A percentile compares a stretch with the other conserved stretches of the same genome.
phyloP scores from a whole-genome alignment of 164 flowering plant genomes.

The Magnolia officinalis region DNA sequence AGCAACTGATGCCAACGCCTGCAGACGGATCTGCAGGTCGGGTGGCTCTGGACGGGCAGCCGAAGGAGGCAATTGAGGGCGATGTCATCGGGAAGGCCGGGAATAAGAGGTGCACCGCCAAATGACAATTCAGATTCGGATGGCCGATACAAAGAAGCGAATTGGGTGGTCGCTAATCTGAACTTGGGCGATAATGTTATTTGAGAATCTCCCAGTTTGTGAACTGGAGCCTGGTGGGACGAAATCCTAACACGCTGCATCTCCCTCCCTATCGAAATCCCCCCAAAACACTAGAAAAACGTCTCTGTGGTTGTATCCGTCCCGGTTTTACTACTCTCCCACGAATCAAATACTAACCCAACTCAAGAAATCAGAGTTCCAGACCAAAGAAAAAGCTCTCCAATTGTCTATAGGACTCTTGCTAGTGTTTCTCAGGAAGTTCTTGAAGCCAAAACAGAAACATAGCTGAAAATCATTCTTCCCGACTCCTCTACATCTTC shows the following conservation, averaged over 20 bases:
- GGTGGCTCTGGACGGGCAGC: constrained; percentile 62
- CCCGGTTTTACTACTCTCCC: background rate
- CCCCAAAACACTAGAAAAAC: background rate
- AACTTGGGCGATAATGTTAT: constrained; percentile 79
- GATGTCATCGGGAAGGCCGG: constrained; percentile 89
- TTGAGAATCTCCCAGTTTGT: constrained; percentile 83
- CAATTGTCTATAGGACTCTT: background rate
- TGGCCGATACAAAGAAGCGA: constrained; percentile 31
- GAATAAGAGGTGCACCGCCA: constrained; percentile 52
- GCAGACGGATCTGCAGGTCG: constrained; percentile 56
- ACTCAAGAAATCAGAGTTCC: background rate
- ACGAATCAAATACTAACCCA: background rate
- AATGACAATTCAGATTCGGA: constrained; percentile 38
- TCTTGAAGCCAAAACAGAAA: background rate
- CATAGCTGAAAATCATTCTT: background rate
- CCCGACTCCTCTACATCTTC: background rate
- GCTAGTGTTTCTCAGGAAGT: background rate
- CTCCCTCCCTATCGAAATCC: background rate
- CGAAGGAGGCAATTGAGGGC: constrained; percentile 80
- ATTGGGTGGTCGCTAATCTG: constrained; percentile 44
- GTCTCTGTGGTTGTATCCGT: background rate
- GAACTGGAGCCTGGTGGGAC: constrained; percentile 66
- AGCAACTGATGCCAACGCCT: constrained; percentile 68
- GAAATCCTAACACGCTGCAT: constrained; percentile 88
- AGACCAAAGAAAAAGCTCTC: background rate